These are phyloP conservation scores for Heritiera fomes DNA, from an alignment of 345 rosid genomes.

Conservation along the genomic window DNA sequence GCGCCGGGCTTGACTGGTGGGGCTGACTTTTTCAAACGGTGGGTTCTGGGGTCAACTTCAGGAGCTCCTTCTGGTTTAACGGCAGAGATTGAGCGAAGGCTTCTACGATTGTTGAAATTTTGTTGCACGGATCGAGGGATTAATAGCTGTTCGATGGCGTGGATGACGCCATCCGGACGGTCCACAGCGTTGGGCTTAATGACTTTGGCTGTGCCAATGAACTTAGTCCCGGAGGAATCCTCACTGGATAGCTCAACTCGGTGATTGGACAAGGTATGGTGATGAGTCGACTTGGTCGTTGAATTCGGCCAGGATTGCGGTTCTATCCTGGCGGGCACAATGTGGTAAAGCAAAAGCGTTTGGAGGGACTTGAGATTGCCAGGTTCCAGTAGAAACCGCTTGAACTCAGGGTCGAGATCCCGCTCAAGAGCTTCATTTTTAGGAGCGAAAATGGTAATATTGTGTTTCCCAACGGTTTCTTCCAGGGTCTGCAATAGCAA, in stretches of 20 bases:
- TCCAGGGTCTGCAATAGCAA: conserved; percentile 68
- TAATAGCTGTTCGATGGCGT: conserved; percentile 68
- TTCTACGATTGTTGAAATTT: conserved; percentile 65
- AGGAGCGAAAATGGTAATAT: conserved; percentile 75
- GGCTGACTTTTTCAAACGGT: conserved; percentile 55
- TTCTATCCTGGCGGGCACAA: conserved; percentile 52
- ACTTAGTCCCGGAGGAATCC: conserved; percentile 30
- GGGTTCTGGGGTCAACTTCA: conserved; percentile 64
- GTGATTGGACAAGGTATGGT: conserved; percentile 39
- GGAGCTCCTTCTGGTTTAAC: conserved; percentile 77
- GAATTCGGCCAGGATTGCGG: conserved; percentile 37
- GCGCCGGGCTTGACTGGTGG: conserved; percentile 45
- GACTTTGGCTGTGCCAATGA: conserved; percentile 46
- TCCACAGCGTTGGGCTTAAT: conserved; percentile 40
- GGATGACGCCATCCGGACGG: conserved; percentile 79
- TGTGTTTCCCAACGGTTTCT: conserved; percentile 55
- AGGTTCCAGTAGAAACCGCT: conserved; percentile 75
- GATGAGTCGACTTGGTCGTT: conserved; percentile 29
- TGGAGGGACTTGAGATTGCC: conserved; percentile 71
- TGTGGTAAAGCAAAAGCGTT: conserved; percentile 56
- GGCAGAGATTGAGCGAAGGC: conserved; percentile 65
- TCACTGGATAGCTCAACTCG: conserved; percentile 35
- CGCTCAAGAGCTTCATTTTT: conserved; percentile 73
- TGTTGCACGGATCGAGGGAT: conserved; percentile 75
- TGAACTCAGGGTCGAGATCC: conserved; percentile 71